phyloP scores from a whole-genome alignment of 345 rosid genomes.

The Diplotaxis tenuifolia region DNA sequence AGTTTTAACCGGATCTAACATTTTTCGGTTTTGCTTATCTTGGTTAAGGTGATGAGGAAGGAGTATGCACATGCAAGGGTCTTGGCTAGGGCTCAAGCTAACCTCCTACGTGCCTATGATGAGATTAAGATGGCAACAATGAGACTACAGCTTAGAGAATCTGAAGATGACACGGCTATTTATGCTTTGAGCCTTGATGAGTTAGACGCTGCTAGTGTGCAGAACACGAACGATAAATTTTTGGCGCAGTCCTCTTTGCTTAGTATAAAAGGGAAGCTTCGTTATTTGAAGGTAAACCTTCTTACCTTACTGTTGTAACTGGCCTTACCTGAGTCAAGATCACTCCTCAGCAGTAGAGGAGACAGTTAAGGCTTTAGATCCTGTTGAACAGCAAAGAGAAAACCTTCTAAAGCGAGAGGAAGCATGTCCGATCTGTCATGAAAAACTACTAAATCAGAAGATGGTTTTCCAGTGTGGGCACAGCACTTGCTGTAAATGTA shows the following conservation, averaged over 20 bases:
- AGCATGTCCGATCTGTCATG: slow-evolving; percentile 93
- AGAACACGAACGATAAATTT: slow-evolving; percentile 76
- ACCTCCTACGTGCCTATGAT: slow-evolving; percentile 78
- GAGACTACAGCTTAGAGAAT: slow-evolving; percentile 72
- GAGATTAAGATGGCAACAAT: slow-evolving; percentile 93
- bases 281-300: slow-evolving; percentile 78
- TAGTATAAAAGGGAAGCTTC: slow-evolving; percentile 75
- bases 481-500: slow-evolving; percentile 90
- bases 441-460: slow-evolving; percentile 65
- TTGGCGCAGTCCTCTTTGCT: slow-evolving; percentile 57
- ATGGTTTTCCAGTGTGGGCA: slow-evolving; percentile 98
- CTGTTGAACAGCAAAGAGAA: slow-evolving; percentile 43
- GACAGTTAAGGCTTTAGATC: slow-evolving; percentile 25
- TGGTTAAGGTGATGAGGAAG: slow-evolving; percentile 91
- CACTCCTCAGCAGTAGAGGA: slow-evolving; percentile 44
- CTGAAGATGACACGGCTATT: slow-evolving; percentile 66
- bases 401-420: slow-evolving; percentile 51
- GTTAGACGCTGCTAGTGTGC: slow-evolving; percentile 70
- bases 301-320: slow-evolving; percentile 3
- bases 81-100: slow-evolving; percentile 82
- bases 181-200: slow-evolving; percentile 76
- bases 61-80: slow-evolving; percentile 78
- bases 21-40: too few relatives aligned
- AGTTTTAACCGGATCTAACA: too few relatives aligned
- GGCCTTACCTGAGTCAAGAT: slow-evolving; percentile 32